phyloP scores from a whole-genome alignment of 2,329 filamentous ascomycete genomes.

The Mariannaea sp. region DNA sequence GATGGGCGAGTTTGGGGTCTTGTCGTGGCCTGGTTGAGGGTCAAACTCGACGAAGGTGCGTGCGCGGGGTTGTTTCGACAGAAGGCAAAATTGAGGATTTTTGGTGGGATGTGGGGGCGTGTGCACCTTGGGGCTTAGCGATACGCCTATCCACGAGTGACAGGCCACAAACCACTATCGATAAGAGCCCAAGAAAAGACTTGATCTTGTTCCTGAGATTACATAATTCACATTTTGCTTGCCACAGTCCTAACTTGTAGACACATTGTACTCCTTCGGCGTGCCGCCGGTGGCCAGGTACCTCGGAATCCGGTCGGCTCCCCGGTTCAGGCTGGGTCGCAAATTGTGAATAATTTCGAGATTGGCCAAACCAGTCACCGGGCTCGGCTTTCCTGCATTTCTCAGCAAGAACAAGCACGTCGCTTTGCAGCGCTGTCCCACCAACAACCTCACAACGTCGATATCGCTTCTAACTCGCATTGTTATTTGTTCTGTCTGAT shows the following conservation, averaged over 20 bases:
- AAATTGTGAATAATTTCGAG: slow-evolving; percentile 31
- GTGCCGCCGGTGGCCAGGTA: slow-evolving; percentile 4
- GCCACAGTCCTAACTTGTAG: slow-evolving; percentile 21
- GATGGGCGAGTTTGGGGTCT: slow-evolving; percentile 47
- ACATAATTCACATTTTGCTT: slow-evolving; percentile 21
- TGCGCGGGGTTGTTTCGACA: slow-evolving; percentile 46
- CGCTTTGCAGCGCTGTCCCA: slow-evolving; percentile 25
- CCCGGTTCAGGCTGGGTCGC: slow-evolving; percentile 13
- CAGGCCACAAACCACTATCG: slow-evolving; percentile 27
- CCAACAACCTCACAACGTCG: not conserved
- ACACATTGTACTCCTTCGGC: slow-evolving; percentile 18
- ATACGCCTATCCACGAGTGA: slow-evolving; percentile 29
- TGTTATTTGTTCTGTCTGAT: slow-evolving; percentile 9
- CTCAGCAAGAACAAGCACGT: slow-evolving; percentile 31
- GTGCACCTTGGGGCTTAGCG: slow-evolving; percentile 46
- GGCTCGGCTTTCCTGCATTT: slow-evolving; percentile 35
- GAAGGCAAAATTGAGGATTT: slow-evolving; percentile 49
- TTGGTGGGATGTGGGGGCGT: slow-evolving; percentile 49
- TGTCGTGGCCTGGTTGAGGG: slow-evolving; percentile 37
- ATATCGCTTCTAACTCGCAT: not conserved
- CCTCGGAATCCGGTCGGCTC: slow-evolving; percentile 19
- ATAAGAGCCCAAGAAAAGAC: no score
- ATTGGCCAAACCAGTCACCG: slow-evolving; percentile 25
- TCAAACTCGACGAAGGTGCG: slow-evolving; percentile 37
- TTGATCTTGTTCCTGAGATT: no score